Evolutionary conservation across 805 yeast genomes (phyloP).

Genomic region (Crinitomyces ghanaensis): DNA sequence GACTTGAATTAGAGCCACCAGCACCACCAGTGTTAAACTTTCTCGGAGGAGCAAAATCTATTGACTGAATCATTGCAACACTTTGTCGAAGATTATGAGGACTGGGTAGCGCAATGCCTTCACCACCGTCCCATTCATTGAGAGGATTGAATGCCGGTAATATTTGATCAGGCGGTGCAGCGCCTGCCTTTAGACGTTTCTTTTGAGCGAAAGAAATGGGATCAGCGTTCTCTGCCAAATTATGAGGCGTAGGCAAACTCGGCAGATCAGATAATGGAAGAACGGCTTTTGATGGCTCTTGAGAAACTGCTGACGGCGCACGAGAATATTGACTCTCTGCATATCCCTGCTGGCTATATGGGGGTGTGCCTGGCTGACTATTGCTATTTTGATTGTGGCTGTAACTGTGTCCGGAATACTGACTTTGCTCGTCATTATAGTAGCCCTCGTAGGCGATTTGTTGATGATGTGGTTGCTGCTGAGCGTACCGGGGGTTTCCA

Average conservation of each 20-base stretch:
- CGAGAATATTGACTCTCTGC: neutral
- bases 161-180: slow-evolving; percentile 5
- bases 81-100: slow-evolving; percentile 17
- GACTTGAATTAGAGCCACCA: slow-evolving; percentile 1
- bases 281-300: slow-evolving; percentile 6
- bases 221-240: slow-evolving; percentile 14
- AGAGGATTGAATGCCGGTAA: slow-evolving; percentile 6
- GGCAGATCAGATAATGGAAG: slow-evolving; percentile 14
- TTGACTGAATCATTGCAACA: slow-evolving; percentile 12
- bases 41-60: slow-evolving; percentile 19
- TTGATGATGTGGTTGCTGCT: neutral
- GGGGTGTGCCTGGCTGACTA: neutral
- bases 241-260: slow-evolving; percentile 18
- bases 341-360: neutral
- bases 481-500: neutral
- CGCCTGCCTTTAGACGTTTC: slow-evolving; percentile 8
- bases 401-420: slow-evolving; percentile 2
- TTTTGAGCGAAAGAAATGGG: slow-evolving; percentile 17
- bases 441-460: neutral
- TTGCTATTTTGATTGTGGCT: neutral
- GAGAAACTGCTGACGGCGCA: neutral
- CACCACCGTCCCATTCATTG: slow-evolving; percentile 5
- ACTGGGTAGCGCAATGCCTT: slow-evolving; percentile 12
- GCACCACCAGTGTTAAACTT: slow-evolving; percentile 7
- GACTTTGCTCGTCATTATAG: slow-evolving; percentile 2